Percentiles rank a stretch among this genome's conserved stretches.
These are phyloP conservation scores for Rhizophagus prolifer DNA, from an alignment of 192 early-diverging fungal species.

Conservation along the genomic window DNA sequence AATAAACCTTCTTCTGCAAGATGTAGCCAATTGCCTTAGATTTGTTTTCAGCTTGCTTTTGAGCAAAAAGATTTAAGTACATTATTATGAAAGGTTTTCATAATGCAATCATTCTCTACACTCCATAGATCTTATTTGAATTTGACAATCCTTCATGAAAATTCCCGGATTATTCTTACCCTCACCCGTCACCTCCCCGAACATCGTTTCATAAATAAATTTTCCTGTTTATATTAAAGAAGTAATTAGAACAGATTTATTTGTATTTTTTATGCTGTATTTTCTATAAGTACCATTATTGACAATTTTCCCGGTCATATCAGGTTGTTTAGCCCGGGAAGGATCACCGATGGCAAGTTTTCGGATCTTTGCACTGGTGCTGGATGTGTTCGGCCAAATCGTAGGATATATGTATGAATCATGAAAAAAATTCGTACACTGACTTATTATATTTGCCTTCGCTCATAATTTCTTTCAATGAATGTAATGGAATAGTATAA, in stretches of 20 bases:
- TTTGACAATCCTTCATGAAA: slow-evolving; percentile 35
- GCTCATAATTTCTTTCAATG: slow-evolving; percentile 21
- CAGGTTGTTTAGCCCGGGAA: slow-evolving; percentile 26
- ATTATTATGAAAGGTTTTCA: slow-evolving; percentile 18
- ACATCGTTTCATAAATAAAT: slow-evolving; percentile 23
- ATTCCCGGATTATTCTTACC: slow-evolving; percentile 23
- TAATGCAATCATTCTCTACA: slow-evolving; percentile 1
- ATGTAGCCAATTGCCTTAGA: background rate
- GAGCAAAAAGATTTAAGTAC: slow-evolving; percentile 15
- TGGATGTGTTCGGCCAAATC: slow-evolving; percentile 26
- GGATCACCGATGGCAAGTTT: slow-evolving; percentile 28
- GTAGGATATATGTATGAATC: slow-evolving; percentile 13
- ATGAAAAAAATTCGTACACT: slow-evolving; percentile 13
- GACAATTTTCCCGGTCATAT: slow-evolving; percentile 29
- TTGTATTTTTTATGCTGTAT: slow-evolving; percentile 9
- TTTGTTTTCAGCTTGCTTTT: slow-evolving; percentile 12
- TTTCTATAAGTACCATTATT: slow-evolving; percentile 23
- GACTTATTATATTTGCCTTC: slow-evolving; percentile 33
- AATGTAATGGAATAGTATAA: slow-evolving; percentile 3
- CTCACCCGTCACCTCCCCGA: slow-evolving; percentile 25
- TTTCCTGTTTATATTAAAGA: slow-evolving; percentile 21
- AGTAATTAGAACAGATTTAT: slow-evolving; percentile 8
- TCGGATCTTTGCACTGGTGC: slow-evolving; percentile 22
- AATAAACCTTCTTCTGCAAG: slow-evolving; percentile 24
- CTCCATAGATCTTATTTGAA: no score